Conservation (phyloP, 1,284 basidiomycete genomes). For the Cutaneotrichosporon spelunceum region DNA sequence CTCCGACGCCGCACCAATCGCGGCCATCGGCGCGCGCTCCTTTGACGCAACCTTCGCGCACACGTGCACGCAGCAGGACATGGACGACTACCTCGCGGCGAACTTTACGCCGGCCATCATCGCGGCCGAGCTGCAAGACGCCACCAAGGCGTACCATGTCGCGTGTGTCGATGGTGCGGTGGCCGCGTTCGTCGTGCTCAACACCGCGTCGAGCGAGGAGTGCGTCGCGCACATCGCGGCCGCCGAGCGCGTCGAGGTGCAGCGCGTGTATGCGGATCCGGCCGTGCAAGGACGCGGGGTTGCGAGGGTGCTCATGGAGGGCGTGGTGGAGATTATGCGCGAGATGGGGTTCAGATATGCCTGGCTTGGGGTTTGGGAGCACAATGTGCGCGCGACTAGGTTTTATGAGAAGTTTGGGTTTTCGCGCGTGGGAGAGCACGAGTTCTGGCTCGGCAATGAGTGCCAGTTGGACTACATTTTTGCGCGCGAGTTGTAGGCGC, state of each 20-base stretch:
- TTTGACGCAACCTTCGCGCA: conserved; percentile 19
- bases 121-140: conserved; percentile 9
- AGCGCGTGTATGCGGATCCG: conserved; percentile 20
- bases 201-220: conserved; percentile 8
- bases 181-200: conserved; percentile 17
- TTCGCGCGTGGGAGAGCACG: conserved; percentile 22
- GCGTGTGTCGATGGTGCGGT: conserved; percentile 5
- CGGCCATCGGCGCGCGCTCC: conserved; percentile 10
- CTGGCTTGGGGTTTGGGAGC: conserved; percentile 42
- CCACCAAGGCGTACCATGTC: conserved; percentile 8
- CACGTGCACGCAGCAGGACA: conserved; percentile 16
- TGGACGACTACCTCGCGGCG: conserved; percentile 15
- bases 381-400: conserved; percentile 28
- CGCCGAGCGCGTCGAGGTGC: conserved; percentile 14
- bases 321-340: conserved; percentile 20
- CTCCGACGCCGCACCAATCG: conserved; percentile 14
- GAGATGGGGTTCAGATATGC: conserved; percentile 26
- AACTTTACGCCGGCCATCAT: conserved; percentile 16
- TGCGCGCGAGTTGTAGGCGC: conserved; percentile 4
- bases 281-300: conserved; percentile 34
- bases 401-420: conserved; percentile 38
- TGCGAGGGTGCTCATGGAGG: conserved; percentile 23
- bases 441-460: conserved; percentile 20
- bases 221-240: conserved; percentile 17
- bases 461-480: conserved; percentile 21